Conservation (phyloP, 257 asterid genomes). For the Jaltomata sinuosa region DNA sequence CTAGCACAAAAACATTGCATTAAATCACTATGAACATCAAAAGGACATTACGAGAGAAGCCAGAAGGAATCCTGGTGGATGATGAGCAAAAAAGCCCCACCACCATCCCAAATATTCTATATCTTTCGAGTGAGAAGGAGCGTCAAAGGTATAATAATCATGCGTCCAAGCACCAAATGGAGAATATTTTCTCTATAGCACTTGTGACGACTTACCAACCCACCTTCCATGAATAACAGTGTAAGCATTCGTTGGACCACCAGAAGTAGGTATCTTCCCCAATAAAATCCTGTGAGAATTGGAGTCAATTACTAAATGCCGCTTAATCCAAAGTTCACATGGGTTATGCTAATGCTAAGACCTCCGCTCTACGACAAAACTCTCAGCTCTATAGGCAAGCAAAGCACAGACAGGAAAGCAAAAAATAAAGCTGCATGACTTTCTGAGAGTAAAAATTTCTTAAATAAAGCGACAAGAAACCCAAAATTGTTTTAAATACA, state of each 20-base stretch:
- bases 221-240: slow-evolving; percentile 87
- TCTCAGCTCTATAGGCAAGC: slow-evolving; percentile 21
- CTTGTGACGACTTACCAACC: slow-evolving; percentile 56
- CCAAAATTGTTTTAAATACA: background rate
- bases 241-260: slow-evolving; percentile 79
- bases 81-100: background rate
- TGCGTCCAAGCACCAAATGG: slow-evolving; percentile 21
- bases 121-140: background rate
- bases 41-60: background rate
- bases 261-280: slow-evolving; percentile 91
- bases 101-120: background rate
- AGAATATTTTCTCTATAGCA: slow-evolving; percentile 20
- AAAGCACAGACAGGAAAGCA: background rate
- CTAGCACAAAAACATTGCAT: background rate
- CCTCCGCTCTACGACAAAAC: background rate
- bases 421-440: background rate
- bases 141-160: background rate
- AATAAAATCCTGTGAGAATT: slow-evolving; percentile 91
- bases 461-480: background rate
- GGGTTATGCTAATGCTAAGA: slow-evolving; percentile 20
- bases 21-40: background rate
- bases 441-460: background rate
- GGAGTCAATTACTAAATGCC: slow-evolving; percentile 51
- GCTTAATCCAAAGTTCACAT: slow-evolving; percentile 28
- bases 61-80: background rate